Percentiles rank a stretch among this genome's conserved stretches.
Conservation (phyloP, 176 grass and related monocot species). For the Metroxylon sagu region DNA sequence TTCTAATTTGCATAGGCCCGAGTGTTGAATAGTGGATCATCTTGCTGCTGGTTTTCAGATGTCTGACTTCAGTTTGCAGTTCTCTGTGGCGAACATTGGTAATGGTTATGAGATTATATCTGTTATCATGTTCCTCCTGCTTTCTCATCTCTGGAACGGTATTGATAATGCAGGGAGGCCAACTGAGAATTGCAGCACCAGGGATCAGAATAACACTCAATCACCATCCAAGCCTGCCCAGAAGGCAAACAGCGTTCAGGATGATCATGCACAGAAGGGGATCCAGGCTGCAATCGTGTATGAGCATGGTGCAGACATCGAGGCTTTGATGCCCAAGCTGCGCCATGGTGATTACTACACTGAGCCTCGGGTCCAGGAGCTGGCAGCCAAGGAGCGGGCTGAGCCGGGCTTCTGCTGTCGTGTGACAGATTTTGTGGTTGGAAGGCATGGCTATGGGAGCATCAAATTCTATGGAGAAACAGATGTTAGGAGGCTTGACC, state of each 20-base stretch:
- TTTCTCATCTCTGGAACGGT: background rate
- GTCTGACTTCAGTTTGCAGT: too few relatives aligned
- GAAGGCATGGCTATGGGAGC: slow-evolving; percentile 59
- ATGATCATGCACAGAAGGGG: slow-evolving; percentile 14
- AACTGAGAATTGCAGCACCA: slow-evolving; percentile 11
- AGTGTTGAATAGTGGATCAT: too few relatives aligned
- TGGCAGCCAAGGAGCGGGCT: slow-evolving; percentile 64
- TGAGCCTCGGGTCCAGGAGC: slow-evolving; percentile 56
- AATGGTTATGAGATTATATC: too few relatives aligned
- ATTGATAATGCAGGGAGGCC: slow-evolving; percentile 20
- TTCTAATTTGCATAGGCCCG: too few relatives aligned
- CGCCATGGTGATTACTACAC: slow-evolving; percentile 57
- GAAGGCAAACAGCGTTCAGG: slow-evolving; percentile 29
- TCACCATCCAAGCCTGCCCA: slow-evolving; percentile 13
- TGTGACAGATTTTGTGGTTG: slow-evolving; percentile 68
- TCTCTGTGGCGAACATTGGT: too few relatives aligned
- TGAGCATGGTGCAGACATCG: slow-evolving; percentile 30
- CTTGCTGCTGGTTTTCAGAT: too few relatives aligned
- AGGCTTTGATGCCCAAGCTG: slow-evolving; percentile 64
- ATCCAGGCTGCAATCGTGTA: slow-evolving; percentile 11
- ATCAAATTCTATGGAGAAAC: slow-evolving; percentile 73
- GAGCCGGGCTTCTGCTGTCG: slow-evolving; percentile 55
- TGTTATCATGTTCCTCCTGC: too few relatives aligned
- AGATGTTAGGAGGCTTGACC: slow-evolving; percentile 57
- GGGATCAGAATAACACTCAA: slow-evolving; percentile 11